Base-by-base conservation (phyloP, 805 yeast genomes). In the Brettanomyces nanus region DNA sequence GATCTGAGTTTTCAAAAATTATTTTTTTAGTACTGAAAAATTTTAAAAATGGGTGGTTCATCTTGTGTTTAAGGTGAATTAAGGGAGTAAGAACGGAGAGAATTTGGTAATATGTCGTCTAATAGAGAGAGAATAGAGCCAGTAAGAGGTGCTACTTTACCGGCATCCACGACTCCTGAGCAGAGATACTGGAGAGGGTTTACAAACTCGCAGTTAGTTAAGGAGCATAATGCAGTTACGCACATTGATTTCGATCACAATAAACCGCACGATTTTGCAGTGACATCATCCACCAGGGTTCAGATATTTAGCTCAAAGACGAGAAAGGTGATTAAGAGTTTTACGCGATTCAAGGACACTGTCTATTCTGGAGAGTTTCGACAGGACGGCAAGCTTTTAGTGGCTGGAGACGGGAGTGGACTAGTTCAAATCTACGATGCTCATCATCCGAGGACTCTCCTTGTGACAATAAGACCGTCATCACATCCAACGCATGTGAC, bases 361-460 rank as follows among this genome's bases (percentile, higher is more conserved):
- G 98, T 87, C 0, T 86, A 85, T 55, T 75, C 86, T 23, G 97
- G 95, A 33, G 95, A 87, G 57, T 90, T 80, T 59, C 73, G 97
- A 52, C 73, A 73, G 40, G 98, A 92, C 56, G 98, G 98, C 39
- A 84, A 85, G 55, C 70, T 92, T 33, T 59, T 92, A 21, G 94
- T 83, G 17, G 97, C 97, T 4, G 94, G 95, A 51, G 98, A 92
- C 63, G 95, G 95, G 11, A 77, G 92, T 3, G 98, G 98, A 15
- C 58, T 85, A 40, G 95, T 92, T 11, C 94, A 94, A 45, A 79
- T 89, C 7, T 90, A 84, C 54, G 97, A 92, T 58, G 78, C 95
- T 23, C 67, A 73, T 39, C 60, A 56, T 30, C 87, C 95, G 31
- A 69, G 95, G 48, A 77, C 85, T 18, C 65, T 87, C 18, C 66